Base-by-base conservation (phyloP, 2,329 filamentous ascomycete species). In the Microcyclosporella mali region DNA sequence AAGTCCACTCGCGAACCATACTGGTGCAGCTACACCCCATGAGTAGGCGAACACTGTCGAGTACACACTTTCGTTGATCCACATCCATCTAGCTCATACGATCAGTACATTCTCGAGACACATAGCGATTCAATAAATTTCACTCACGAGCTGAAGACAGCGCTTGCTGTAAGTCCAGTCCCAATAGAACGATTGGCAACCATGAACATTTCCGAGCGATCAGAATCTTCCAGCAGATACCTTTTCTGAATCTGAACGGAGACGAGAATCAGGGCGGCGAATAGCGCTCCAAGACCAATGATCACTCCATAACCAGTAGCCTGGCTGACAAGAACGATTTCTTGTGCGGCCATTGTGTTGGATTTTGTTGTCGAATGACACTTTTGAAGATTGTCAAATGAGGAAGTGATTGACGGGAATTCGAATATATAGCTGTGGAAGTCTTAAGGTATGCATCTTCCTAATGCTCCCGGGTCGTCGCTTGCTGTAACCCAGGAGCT, bases 141-240 rank as follows among this genome's bases (percentile, higher is more conserved):
- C n/a, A n/a, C n/a, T n/a, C 58, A 61, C 40, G 57, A 58, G 3
- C 56, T 59, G 41, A 60, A 57, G n/a, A 60, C 57, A n/a, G 57
- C 57, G 17, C 53, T 57, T 12, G 52, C 55, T n/a, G 56, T 59
- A 40, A 60, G 37, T 3, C 57, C 57, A 3, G 56, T 60, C 1
- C 51, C 50, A 21, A 60, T 54, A 1, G 51, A 53, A 11, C 57
- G 40, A 35, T 58, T 58, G 12, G 57, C 55, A 3, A 64, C 60
- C 61, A 67, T 64, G 54, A 67, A 68, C 42, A 89, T 89, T 67
- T 94, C 88, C 0, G 84, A 88, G 0, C 88, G 94, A 63, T 92
- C 85, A n/a, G n/a, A n/a, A 1, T 25, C 33, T 30, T 11, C 88
- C 71, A 64, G 86, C 52, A 79, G 78, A 56, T 81, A 82, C 25